These are phyloP conservation scores for Orychophragmus violaceus DNA, from an alignment of 345 rosid genomes.

Conservation along the genomic window DNA sequence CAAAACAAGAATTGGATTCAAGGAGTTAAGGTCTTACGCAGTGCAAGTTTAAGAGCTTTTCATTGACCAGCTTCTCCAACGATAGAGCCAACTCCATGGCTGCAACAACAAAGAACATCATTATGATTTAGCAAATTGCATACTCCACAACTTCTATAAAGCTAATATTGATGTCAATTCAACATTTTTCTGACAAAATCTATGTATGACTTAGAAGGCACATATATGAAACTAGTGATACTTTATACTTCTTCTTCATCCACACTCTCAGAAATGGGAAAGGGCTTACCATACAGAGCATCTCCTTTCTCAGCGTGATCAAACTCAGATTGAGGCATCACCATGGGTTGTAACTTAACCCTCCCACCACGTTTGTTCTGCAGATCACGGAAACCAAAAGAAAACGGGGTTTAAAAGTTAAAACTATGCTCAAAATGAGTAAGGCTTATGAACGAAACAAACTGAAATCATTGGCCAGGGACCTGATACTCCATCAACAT, in stretches of 20 bases:
- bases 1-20: not conserved
- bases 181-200: not conserved
- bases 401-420: not conserved
- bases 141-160: not conserved
- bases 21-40: conserved; percentile 37
- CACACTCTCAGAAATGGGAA: not conserved
- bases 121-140: not conserved
- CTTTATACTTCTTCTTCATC: not conserved
- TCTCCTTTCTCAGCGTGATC: conserved; percentile 93
- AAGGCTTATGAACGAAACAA: not conserved
- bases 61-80: conserved; percentile 80
- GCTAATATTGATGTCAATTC: not conserved
- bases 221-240: not conserved
- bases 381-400: not conserved
- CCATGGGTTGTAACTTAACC: conserved; percentile 61
- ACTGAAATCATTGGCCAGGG: not conserved
- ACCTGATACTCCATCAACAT: conserved; percentile 73
- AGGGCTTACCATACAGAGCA: conserved; percentile 67
- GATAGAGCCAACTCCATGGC: conserved; percentile 91
- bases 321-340: conserved; percentile 65
- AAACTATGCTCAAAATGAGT: not conserved
- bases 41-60: conserved; percentile 70
- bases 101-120: conserved; percentile 22
- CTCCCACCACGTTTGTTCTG: conserved; percentile 91
- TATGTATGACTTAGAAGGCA: not conserved